phyloP scores from a whole-genome alignment of 2,329 filamentous ascomycete genomes.

The Fusarium devonianum region DNA sequence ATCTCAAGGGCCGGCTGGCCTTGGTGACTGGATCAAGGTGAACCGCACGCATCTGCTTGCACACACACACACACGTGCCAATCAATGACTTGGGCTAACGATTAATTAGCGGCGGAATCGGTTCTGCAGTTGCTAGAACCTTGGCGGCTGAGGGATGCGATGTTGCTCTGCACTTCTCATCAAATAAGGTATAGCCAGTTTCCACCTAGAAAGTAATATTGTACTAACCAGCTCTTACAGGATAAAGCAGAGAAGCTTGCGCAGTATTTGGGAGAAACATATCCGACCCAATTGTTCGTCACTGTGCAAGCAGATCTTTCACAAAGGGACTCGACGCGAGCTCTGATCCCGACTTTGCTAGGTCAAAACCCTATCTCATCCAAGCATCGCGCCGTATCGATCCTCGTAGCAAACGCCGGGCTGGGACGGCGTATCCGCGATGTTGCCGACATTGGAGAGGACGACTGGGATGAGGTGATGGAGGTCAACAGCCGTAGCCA shows the following conservation, averaged over 20 bases:
- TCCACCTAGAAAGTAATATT: fast-evolving
- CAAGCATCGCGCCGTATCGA: slow-evolving; percentile 38
- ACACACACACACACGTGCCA: too few relatives aligned
- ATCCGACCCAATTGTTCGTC: slow-evolving; percentile 13
- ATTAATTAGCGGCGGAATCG: slow-evolving; percentile 29
- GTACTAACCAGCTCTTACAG: neutral
- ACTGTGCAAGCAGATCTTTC: slow-evolving; percentile 21
- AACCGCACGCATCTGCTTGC: too few relatives aligned
- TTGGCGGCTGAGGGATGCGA: slow-evolving; percentile 24
- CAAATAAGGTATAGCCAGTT: neutral
- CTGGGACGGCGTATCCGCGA: slow-evolving; percentile 46
- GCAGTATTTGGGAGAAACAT: neutral
- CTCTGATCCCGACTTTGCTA: slow-evolving; percentile 5
- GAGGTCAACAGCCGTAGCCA: slow-evolving; percentile 46
- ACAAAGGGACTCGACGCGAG: slow-evolving; percentile 18
- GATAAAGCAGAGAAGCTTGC: slow-evolving; percentile 21
- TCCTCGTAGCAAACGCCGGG: slow-evolving; percentile 46
- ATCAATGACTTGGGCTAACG: too few relatives aligned
- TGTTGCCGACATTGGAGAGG: slow-evolving; percentile 44
- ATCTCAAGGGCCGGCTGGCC: slow-evolving; percentile 27
- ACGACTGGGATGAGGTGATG: slow-evolving; percentile 49
- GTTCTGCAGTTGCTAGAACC: slow-evolving; percentile 16
- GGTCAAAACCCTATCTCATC: slow-evolving; percentile 6
- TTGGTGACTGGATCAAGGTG: slow-evolving; percentile 34
- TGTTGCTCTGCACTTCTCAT: slow-evolving; percentile 27